These are phyloP conservation scores for Rickenella mellea DNA, from an alignment of 768 basidiomycete genomes.

Conservation along the genomic window DNA sequence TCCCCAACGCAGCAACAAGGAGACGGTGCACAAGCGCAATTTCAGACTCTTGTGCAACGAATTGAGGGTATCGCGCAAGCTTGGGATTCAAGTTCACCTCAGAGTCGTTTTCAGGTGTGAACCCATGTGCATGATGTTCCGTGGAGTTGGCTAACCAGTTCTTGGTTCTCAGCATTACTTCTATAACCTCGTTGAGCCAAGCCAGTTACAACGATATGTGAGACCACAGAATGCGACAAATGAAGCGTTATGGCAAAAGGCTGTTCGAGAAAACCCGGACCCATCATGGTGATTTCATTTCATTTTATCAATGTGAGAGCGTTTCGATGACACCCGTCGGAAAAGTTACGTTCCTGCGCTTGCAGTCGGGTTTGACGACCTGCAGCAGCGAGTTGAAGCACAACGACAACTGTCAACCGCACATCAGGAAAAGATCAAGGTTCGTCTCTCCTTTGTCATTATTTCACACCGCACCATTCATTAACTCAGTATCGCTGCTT, in stretches of 20 bases:
- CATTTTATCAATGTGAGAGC: neutral
- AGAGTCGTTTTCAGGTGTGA: conserved; percentile 75
- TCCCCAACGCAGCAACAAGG: conserved; percentile 35
- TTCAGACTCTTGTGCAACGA: conserved; percentile 39
- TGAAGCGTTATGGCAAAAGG: conserved; percentile 70
- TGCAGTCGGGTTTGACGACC: conserved; percentile 73
- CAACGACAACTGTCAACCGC: conserved; percentile 57
- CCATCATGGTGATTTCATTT: conserved; percentile 49
- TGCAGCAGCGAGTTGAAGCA: conserved; percentile 69
- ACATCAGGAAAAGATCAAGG: conserved; percentile 61
- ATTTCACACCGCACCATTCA: neutral
- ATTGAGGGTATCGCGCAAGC: conserved; percentile 58
- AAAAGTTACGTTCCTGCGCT: conserved; percentile 68
- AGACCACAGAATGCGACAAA: conserved; percentile 66
- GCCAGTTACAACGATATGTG: conserved; percentile 52
- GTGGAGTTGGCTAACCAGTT: conserved; percentile 2
- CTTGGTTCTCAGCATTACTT: conserved; percentile 52
- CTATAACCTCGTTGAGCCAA: conserved; percentile 75
- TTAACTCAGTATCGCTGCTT: too few relatives aligned
- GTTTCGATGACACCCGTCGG: neutral
- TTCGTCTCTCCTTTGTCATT: conserved; percentile 12
- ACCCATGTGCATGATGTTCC: neutral
- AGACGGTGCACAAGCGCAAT: conserved; percentile 53
- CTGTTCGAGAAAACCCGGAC: conserved; percentile 74
- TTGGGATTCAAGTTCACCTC: conserved; percentile 60